Evolutionary conservation across 192 early-diverging fungal genomes (phyloP), one percentile per base, ranked within the genome.

Genomic region (Coemansia sp.): DNA sequence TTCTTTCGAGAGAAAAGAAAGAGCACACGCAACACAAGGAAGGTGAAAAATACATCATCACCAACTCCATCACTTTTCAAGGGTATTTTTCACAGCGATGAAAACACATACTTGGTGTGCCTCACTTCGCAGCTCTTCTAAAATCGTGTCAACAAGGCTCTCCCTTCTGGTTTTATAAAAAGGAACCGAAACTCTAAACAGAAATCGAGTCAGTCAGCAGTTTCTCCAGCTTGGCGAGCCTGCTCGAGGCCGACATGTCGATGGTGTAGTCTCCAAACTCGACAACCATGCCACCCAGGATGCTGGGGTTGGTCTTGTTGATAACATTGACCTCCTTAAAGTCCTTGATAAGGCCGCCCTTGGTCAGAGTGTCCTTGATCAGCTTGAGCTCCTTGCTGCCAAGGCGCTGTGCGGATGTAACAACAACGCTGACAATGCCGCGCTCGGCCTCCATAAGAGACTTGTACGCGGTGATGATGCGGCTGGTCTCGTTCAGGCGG

Each of bases 211-310:
- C 90, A 60, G 89, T 87, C 61, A 98, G 74, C 59, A 96, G 82
- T 81, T 92, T 88, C 87, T 98, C 93, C 37, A 98, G 87, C 91
- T 97, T 98, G 83, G 88, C 87, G 72, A 98, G 85, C 78, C 92
- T 94, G 83, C 92, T 88, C 30, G 94, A 87, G 57, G 94, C 93
- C 20, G 94, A 95, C 83, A 98, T 89, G 81, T 98, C 96, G 69
- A 98, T 96, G 70, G 94, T 97, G 84, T 94, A 92, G 84, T 95
- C 96, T 68, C 96, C 94, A 79, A 96, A 84, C 81, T 98, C 96
- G 56, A 98, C 89, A 72, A 97, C 83, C 81, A 98, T 87, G 65
- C 96, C 96, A 74, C 96, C 96, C 59, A 98, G 73, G 68, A 98
- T 92, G 75, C 84, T 79, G 61, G 94, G 88, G 82, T 97, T 93